Conservation (phyloP, 2,329 filamentous ascomycete species). For the Aspergillus candidus region DNA sequence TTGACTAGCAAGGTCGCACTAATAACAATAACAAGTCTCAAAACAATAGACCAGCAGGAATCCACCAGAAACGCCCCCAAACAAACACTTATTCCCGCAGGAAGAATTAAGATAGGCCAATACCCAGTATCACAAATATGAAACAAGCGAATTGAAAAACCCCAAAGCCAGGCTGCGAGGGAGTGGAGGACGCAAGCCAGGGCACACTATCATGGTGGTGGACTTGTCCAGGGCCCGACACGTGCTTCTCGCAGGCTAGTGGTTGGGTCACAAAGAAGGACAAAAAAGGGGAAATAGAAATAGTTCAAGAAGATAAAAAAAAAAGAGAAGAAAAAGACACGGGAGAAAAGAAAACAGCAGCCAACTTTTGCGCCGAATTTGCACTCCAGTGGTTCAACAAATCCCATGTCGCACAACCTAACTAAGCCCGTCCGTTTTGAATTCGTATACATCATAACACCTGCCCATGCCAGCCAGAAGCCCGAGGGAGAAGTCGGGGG, state of each 20-base stretch:
- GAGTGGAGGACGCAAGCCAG: constrained; percentile 4
- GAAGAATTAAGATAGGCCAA: constrained; percentile 1
- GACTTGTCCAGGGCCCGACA: not conserved
- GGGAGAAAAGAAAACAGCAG: constrained; percentile 20
- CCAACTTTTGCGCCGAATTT: constrained; percentile 26
- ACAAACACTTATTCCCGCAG: not conserved
- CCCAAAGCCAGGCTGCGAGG: constrained; percentile 2
- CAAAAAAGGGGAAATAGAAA: constrained; percentile 2
- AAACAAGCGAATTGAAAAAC: constrained; percentile 13
- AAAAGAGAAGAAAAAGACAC: constrained; percentile 17
- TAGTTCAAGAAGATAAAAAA: constrained; percentile 11
- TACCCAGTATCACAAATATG: constrained; percentile 13
- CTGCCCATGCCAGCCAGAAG: constrained; percentile 31
- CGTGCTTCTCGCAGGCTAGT: constrained; percentile 1
- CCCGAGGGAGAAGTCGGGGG: constrained; percentile 19
- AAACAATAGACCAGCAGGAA: constrained; percentile 5
- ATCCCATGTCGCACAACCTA: constrained; percentile 23
- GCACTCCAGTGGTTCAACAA: constrained; percentile 24
- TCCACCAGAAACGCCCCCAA: constrained; percentile 17
- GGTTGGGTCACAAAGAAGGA: constrained; percentile 11
- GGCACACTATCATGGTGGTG: constrained; percentile 6
- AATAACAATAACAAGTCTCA: not conserved
- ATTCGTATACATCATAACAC: constrained; percentile 37
- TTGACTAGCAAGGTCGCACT: constrained; percentile 5
- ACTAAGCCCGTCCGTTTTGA: constrained; percentile 29